Percentiles rank a stretch among this genome's conserved stretches.
These are phyloP conservation scores for Capsella bursapastoris DNA, from an alignment of 345 rosid genomes.

Conservation along the genomic window DNA sequence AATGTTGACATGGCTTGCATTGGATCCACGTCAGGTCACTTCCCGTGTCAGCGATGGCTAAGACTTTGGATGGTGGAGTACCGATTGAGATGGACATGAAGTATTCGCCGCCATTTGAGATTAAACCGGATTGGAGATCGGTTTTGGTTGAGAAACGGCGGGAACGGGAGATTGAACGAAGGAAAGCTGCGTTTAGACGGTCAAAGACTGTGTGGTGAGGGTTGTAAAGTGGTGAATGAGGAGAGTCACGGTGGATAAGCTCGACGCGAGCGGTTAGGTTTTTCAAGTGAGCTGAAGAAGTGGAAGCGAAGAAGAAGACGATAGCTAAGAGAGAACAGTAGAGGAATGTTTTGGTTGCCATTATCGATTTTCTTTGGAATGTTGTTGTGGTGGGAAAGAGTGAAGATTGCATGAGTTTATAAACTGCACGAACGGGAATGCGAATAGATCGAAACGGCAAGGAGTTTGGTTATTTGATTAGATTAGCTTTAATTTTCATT, in stretches of 20 bases:
- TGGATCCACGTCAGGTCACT: slow-evolving; percentile 45
- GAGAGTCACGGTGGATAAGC: slow-evolving; percentile 50
- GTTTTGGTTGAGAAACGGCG: slow-evolving; percentile 35
- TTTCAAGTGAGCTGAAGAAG: slow-evolving; percentile 17
- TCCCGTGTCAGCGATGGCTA: slow-evolving; percentile 44
- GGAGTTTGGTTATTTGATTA: slow-evolving; percentile 2
- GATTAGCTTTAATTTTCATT: neutral
- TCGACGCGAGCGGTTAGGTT: slow-evolving; percentile 22
- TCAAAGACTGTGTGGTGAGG: slow-evolving; percentile 31
- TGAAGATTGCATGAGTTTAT: slow-evolving; percentile 21
- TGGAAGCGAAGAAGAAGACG: neutral
- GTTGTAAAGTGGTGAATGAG: slow-evolving; percentile 44
- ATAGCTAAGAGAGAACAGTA: slow-evolving; percentile 24
- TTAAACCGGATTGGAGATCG: slow-evolving; percentile 35
- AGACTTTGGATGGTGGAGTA: slow-evolving; percentile 36
- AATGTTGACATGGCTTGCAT: slow-evolving; percentile 44
- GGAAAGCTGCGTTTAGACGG: slow-evolving; percentile 41
- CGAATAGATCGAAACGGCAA: slow-evolving; percentile 27
- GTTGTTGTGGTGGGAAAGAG: neutral
- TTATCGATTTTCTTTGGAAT: neutral
- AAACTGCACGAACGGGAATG: slow-evolving; percentile 3
- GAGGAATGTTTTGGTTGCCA: slow-evolving; percentile 22
- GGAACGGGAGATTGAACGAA: slow-evolving; percentile 45
- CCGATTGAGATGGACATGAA: slow-evolving; percentile 47
- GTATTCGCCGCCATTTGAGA: slow-evolving; percentile 33